Base-by-base conservation (phyloP, 495 filamentous ascomycete genomes). In the Aspergillus diversus region DNA sequence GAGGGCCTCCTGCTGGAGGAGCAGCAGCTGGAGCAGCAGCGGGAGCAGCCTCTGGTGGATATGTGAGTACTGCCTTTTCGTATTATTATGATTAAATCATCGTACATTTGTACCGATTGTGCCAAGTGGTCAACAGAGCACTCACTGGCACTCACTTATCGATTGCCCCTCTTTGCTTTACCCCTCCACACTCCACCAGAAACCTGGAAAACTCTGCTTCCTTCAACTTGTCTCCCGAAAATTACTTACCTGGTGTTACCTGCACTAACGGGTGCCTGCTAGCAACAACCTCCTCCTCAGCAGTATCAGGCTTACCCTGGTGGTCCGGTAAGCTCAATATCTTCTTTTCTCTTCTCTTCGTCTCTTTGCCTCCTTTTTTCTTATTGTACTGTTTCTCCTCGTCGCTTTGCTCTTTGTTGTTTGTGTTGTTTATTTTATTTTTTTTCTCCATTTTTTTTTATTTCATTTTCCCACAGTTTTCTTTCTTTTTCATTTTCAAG, bases 281-380 rank as follows among this genome's bases (percentile, higher is more conserved):
- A 67, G 50, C 60, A 63, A 57, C 57, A 48, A 13, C 63, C 55
- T 12, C 53, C 54, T 35, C 57, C 27, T 7, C 60, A 66, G 34
- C 73, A 75, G 51, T 81, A 81, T 62, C 78, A 80, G 69, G 75
- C 77, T 65, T 81, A 80, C 63, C 71, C 74, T 57, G 72, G 69
- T 59, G 72, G 69, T 63, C 70, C 77, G 74, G 77, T 81, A 81
- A 77, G 79, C 70, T 60, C 21, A 27, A 27, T 27, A 27, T 27
- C 21, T 27, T 27, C 1, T 27, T 27, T 27, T 55, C 15, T 57
- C 57, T 63, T 61, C 59, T 66, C 48, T 61, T 32, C 33, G 33
- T 34, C 51, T 55, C 17, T 52, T 60, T 57, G 63, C 61, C 51
- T 69, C 27, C 59, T 62, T 60, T 62, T 60, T 61, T 39, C 66